phyloP scores from a whole-genome alignment of 768 basidiomycete genomes.

The Auriculariales sp. region DNA sequence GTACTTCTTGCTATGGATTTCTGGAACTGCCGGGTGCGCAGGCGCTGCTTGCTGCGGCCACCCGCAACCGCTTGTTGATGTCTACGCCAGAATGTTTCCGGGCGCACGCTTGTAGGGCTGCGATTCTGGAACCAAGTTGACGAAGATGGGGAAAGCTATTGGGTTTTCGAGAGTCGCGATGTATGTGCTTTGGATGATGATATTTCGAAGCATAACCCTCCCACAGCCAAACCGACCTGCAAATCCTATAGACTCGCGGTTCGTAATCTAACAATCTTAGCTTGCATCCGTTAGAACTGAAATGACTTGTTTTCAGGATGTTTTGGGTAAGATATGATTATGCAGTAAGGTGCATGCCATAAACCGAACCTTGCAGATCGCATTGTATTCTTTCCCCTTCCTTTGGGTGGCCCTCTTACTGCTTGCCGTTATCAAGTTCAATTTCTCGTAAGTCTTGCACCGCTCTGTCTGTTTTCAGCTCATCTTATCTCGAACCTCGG shows the following conservation, averaged over 20 bases:
- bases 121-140: conserved; percentile 98
- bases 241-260: conserved; percentile 81
- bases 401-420: conserved; percentile 81
- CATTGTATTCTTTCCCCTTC: conserved; percentile 77
- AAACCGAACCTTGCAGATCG: conserved; percentile 36
- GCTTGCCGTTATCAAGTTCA: conserved; percentile 80
- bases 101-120: conserved; percentile 83
- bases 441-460: conserved; percentile 50
- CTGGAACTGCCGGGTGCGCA: conserved; percentile 86
- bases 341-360: conserved; percentile 2
- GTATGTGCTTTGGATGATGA: conserved; percentile 31
- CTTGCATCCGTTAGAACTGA: conserved; percentile 1
- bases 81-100: conserved; percentile 70
- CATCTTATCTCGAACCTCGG: conserved; percentile 4
- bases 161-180: conserved; percentile 97
- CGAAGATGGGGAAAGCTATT: conserved; percentile 88
- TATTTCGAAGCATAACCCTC: background rate
- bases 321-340: conserved; percentile 64
- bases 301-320: conserved; percentile 42
- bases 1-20: conserved; percentile 94
- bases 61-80: no score
- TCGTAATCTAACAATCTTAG: conserved; percentile 14
- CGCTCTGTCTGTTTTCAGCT: conserved; percentile 2
- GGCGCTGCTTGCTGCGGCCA: conserved; percentile 2
- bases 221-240: conserved; percentile 71